Conservation (phyloP, 2,329 filamentous ascomycete species). For the Pestalotiopsis sp. region DNA sequence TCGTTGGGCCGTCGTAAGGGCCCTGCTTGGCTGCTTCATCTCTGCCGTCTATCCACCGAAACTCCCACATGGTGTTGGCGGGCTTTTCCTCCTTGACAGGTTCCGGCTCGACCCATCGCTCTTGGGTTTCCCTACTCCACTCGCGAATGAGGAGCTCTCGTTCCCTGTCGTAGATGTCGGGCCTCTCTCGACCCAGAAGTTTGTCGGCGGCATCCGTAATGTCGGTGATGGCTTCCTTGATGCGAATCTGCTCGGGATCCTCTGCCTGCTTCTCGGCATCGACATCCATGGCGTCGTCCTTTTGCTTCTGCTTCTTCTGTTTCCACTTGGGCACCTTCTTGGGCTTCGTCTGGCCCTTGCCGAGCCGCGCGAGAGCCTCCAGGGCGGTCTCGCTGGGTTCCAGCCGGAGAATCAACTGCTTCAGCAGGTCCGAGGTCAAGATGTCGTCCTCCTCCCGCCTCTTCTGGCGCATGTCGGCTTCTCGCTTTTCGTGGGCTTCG, state of each 20-base stretch:
- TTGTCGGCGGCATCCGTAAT: conserved; percentile 92
- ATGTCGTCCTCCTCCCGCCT: conserved; percentile 76
- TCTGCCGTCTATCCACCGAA: conserved; percentile 85
- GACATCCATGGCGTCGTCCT: conserved; percentile 69
- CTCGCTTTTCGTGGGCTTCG: conserved; percentile 83
- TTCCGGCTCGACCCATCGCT: conserved; percentile 71
- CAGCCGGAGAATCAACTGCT: conserved; percentile 71
- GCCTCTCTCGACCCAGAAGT: conserved; percentile 78
- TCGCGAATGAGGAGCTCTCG: conserved; percentile 82
- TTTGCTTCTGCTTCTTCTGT: conserved; percentile 69
- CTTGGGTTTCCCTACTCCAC: conserved; percentile 83
- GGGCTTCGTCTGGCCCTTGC: conserved; percentile 64
- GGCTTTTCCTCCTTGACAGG: conserved; percentile 27
- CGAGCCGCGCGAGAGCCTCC: conserved; percentile 83
- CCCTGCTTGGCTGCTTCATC: conserved; percentile 81
- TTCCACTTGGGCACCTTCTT: conserved; percentile 69
- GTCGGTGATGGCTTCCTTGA: conserved; percentile 75
- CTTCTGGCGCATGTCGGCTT: conserved; percentile 73
- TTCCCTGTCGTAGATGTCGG: conserved; percentile 90
- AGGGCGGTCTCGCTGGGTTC: conserved; percentile 84
- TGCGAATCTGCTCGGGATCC: conserved; percentile 69
- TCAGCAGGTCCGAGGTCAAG: conserved; percentile 74
- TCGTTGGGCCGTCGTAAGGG: conserved; percentile 81
- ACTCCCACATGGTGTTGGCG: conserved; percentile 73
- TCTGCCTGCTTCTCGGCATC: conserved; percentile 58